Evolutionary conservation across 2,329 filamentous ascomycete species (phyloP).

Genomic region (Ophiostoma pallidulum): DNA sequence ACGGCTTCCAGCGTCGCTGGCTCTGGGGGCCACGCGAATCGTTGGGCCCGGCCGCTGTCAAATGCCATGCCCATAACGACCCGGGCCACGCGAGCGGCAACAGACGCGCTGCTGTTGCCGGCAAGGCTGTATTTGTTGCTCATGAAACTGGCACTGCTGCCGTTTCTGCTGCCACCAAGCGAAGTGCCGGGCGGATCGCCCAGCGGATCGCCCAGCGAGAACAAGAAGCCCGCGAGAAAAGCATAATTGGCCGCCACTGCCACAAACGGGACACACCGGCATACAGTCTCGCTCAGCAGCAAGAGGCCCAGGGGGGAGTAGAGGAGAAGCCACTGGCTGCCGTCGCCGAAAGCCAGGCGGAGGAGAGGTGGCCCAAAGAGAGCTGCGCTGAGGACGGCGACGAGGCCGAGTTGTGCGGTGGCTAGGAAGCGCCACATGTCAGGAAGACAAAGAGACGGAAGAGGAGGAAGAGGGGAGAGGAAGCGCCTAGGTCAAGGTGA

Average conservation of each 20-base stretch:
- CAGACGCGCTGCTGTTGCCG: neutral
- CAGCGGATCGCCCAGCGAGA: neutral
- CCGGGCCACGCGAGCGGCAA: neutral
- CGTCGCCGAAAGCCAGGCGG: neutral
- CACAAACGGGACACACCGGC: neutral
- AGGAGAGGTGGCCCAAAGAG: neutral
- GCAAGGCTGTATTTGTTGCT: neutral
- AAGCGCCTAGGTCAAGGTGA: too few relatives aligned
- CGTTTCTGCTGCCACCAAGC: neutral
- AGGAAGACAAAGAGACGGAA: neutral
- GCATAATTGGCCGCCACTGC: conserved; percentile 10
- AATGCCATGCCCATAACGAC: conserved; percentile 8
- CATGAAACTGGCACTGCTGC: neutral
- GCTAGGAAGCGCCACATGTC: neutral
- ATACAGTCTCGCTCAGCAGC: neutral
- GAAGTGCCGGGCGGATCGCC: neutral
- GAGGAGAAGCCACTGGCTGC: neutral
- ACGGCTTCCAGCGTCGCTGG: neutral
- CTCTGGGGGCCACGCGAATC: conserved; percentile 6
- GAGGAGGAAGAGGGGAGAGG: neutral
- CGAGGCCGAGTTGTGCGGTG: neutral
- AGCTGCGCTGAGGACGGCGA: neutral
- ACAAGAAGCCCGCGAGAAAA: conserved; percentile 7
- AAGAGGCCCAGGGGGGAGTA: neutral
- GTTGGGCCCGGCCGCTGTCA: neutral